Conservation (phyloP, 495 filamentous ascomycete species). For the Penicillium crystallinum region DNA sequence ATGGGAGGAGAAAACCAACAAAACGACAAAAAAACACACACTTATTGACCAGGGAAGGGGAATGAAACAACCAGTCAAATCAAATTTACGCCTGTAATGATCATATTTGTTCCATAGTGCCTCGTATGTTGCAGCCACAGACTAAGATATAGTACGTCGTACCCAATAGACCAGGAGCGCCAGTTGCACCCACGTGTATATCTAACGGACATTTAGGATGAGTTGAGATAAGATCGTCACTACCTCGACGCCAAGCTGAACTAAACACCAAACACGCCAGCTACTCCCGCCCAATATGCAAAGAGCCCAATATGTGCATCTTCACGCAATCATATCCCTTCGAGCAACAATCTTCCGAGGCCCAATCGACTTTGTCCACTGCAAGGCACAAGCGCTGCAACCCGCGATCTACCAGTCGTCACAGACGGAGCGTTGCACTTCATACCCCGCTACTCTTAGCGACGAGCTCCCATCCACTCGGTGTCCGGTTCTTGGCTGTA, state of each 20-base stretch:
- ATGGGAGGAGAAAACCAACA: not conserved
- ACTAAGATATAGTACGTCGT: not conserved
- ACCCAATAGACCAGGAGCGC: too few relatives aligned
- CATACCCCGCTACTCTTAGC: not conserved
- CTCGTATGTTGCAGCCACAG: not conserved
- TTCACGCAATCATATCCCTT: not conserved
- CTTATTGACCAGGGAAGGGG: not conserved
- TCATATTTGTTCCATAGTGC: not conserved
- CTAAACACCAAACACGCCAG: not conserved
- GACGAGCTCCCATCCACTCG: not conserved
- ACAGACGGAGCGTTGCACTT: too few relatives aligned
- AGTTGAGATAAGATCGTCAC: slow-evolving; percentile 2
- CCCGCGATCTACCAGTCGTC: not conserved
- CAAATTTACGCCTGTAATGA: not conserved
- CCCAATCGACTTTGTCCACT: not conserved
- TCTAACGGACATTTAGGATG: not conserved
- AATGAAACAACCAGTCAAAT: not conserved
- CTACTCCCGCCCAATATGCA: not conserved
- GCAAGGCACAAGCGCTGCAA: not conserved
- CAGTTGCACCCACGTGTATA: too few relatives aligned
- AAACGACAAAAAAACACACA: not conserved
- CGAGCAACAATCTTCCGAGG: not conserved
- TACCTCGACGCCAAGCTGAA: not conserved
- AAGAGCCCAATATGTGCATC: not conserved
- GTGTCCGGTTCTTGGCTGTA: not conserved